Conservation (phyloP, 352 stramenopile genomes). For the Elongisporangium undulatum region DNA sequence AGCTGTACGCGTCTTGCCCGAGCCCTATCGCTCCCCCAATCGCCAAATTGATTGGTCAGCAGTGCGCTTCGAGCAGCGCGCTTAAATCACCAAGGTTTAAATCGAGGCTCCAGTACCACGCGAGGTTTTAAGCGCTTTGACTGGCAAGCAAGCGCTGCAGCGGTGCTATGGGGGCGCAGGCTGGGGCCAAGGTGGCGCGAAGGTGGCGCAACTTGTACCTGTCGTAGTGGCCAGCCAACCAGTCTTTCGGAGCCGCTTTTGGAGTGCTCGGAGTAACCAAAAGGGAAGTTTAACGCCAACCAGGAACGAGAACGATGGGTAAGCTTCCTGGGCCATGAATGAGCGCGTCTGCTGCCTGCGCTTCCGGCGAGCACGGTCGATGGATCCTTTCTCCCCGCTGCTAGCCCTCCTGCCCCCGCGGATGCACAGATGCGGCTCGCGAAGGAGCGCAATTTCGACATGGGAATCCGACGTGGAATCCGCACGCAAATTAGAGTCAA, state of each 20-base stretch:
- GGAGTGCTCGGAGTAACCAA: conserved; percentile 27
- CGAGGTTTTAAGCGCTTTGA: neutral
- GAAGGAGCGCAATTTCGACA: neutral
- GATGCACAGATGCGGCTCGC: neutral
- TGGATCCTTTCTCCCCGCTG: neutral
- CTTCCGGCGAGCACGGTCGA: neutral
- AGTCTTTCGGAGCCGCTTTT: conserved; percentile 32
- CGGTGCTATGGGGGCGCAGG: neutral
- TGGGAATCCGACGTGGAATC: neutral
- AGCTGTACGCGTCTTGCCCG: neutral
- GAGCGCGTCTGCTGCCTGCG: conserved; percentile 1
- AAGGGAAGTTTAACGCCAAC: conserved; percentile 65
- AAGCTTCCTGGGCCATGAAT: conserved; percentile 13
- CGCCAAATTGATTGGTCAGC: conserved; percentile 21
- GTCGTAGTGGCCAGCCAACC: conserved; percentile 36
- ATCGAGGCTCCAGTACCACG: neutral
- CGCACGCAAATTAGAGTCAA: neutral
- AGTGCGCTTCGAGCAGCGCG: conserved; percentile 15
- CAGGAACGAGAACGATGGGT: conserved; percentile 59
- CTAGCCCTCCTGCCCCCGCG: no score
- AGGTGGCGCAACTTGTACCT: conserved; percentile 15
- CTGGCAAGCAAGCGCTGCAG: neutral
- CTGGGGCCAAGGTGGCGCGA: conserved; percentile 7
- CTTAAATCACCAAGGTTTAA: conserved; percentile 10
- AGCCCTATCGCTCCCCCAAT: neutral